A percentile compares a stretch with the other conserved stretches of the same genome.
phyloP scores from a whole-genome alignment of 1,139 yeast genomes.

The Blastobotrys illinoisensis region DNA sequence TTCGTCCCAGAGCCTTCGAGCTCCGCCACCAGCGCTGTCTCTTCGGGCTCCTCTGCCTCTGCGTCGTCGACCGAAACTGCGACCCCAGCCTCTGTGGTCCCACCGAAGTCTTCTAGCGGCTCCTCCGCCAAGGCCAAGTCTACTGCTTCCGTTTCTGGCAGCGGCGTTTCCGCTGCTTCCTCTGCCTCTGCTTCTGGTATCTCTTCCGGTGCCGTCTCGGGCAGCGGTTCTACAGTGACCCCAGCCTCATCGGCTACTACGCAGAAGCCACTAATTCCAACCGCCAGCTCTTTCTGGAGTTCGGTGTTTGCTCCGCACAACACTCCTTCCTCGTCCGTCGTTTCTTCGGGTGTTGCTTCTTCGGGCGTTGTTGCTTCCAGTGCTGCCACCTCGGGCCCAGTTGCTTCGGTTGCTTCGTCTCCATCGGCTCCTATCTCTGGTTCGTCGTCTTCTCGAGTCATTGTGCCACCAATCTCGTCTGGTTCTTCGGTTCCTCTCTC shows the following conservation, averaged over 20 bases:
- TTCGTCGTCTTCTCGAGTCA: constrained; percentile 7
- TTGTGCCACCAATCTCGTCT: constrained; percentile 12
- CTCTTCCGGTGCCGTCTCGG: constrained; percentile 11
- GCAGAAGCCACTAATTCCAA: constrained; percentile 1
- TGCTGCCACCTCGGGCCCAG: background rate
- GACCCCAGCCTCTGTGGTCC: background rate
- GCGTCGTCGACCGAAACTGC: background rate
- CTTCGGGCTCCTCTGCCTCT: constrained; percentile 1
- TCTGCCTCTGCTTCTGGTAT: constrained; percentile 5
- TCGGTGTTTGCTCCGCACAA: constrained; percentile 1
- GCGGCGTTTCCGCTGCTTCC: constrained; percentile 5
- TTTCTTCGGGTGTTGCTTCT: background rate
- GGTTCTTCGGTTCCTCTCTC: constrained; percentile 11
- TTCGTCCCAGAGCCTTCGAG: background rate
- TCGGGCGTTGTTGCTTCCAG: background rate
- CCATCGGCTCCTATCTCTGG: background rate
- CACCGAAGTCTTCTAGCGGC: background rate
- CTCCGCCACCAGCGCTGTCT: background rate
- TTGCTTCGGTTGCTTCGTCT: background rate
- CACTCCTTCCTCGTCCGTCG: background rate
- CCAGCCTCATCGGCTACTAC: no score
- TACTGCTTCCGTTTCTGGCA: constrained; percentile 2
- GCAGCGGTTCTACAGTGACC: constrained; percentile 1
- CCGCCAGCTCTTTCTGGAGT: background rate
- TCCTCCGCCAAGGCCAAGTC: background rate